Conservation (phyloP, 306 rosid genomes). For the Rosa rugosa region DNA sequence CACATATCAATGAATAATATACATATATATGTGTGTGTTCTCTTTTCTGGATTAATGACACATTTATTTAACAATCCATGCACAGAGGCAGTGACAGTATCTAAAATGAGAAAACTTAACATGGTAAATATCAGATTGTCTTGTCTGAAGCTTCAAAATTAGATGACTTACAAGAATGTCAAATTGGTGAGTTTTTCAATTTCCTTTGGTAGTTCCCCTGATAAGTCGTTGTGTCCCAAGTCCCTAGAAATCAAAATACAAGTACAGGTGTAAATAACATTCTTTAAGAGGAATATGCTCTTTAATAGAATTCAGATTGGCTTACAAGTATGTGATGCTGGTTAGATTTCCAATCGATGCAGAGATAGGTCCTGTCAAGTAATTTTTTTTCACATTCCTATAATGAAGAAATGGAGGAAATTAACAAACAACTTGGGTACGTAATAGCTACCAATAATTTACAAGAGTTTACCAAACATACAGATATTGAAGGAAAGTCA, state of each 20-base stretch:
- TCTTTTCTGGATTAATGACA: not conserved
- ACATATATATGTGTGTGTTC: not conserved
- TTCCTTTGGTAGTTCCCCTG: slow-evolving; percentile 76
- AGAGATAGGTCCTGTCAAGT: slow-evolving; percentile 64
- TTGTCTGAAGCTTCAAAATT: not conserved
- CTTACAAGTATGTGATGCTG: slow-evolving; percentile 66
- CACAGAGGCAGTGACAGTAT: not conserved
- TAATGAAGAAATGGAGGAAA: slow-evolving; percentile 14
- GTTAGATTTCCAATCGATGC: slow-evolving; percentile 60
- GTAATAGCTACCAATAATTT: not conserved
- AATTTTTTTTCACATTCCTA: slow-evolving; percentile 60
- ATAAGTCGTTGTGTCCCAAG: slow-evolving; percentile 59
- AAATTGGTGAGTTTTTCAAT: slow-evolving; percentile 53
- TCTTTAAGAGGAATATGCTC: not conserved
- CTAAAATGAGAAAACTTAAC: not conserved
- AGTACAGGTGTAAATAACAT: not conserved
- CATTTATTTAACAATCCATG: not conserved
- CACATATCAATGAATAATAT: not conserved
- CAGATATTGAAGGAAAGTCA: slow-evolving; percentile 59
- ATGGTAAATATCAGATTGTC: not conserved
- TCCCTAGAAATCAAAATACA: slow-evolving; percentile 34
- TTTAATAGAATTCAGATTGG: not conserved
- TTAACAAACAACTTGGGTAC: not conserved
- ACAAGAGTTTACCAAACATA: slow-evolving; percentile 35
- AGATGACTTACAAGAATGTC: slow-evolving; percentile 42